phyloP scores from a whole-genome alignment of 352 stramenopile genomes.

The Phytopythium delawarense region DNA sequence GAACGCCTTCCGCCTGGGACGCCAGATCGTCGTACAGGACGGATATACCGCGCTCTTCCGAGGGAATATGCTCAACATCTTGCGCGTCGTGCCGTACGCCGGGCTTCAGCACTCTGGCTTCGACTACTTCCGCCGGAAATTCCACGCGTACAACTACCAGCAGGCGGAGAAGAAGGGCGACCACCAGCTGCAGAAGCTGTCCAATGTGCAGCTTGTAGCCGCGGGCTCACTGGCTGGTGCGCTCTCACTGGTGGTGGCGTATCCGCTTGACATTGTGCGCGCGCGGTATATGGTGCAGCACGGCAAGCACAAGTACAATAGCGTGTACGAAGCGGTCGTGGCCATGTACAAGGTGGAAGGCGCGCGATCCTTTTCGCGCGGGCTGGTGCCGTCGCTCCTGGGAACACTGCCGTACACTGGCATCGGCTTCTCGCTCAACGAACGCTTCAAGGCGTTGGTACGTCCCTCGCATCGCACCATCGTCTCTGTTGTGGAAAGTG shows the following conservation, averaged over 20 bases:
- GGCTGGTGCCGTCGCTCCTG: constrained; percentile 71
- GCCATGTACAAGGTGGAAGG: constrained; percentile 80
- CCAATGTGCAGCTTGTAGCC: constrained; percentile 69
- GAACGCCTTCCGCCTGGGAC: constrained; percentile 54
- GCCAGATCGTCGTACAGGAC: constrained; percentile 66
- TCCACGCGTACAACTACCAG: constrained; percentile 73
- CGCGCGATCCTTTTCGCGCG: constrained; percentile 57
- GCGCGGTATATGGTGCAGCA: constrained; percentile 87
- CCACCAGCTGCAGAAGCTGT: constrained; percentile 53
- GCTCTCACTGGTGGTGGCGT: constrained; percentile 68
- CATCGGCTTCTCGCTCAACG: constrained; percentile 83
- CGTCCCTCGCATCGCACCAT: constrained; percentile 2
- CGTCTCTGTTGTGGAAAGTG: background rate
- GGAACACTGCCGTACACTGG: constrained; percentile 84
- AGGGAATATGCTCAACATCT: constrained; percentile 75
- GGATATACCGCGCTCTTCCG: constrained; percentile 69
- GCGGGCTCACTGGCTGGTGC: constrained; percentile 70
- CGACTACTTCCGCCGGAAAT: constrained; percentile 77
- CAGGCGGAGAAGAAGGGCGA: constrained; percentile 30
- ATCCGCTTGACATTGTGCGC: constrained; percentile 79
- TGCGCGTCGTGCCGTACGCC: constrained; percentile 74
- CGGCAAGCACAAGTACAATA: constrained; percentile 69
- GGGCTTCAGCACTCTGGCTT: constrained; percentile 82
- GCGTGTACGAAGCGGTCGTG: constrained; percentile 57
- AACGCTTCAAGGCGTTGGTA: constrained; percentile 78